Conservation (phyloP, 2,329 filamentous ascomycete genomes). For the Fragosphaeria purpurea region DNA sequence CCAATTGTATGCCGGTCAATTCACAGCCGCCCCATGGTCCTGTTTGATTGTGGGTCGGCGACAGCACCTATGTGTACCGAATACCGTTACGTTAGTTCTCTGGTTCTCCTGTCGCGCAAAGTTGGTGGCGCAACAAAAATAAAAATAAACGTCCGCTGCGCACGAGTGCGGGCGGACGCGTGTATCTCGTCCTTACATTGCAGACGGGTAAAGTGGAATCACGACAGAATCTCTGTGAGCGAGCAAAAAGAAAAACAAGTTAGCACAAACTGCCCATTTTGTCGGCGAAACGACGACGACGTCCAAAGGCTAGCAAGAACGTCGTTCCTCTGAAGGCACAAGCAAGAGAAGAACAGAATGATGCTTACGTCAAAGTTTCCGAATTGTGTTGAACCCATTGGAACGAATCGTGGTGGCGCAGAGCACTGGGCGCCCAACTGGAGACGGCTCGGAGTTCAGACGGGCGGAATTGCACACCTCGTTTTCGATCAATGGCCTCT, state of each 20-base stretch:
- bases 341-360: constrained; percentile 2
- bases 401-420: constrained; percentile 13
- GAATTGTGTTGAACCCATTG: constrained; percentile 52
- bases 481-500: too few species aligned
- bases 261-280: not conserved
- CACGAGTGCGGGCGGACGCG: too few species aligned
- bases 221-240: constrained; percentile 64
- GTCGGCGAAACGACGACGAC: too few species aligned
- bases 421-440: not conserved
- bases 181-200: constrained; percentile 50
- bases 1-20: constrained; percentile 64
- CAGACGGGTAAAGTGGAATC: constrained; percentile 76
- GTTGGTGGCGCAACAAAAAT: too few species aligned
- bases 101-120: too few species aligned
- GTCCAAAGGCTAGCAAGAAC: too few species aligned
- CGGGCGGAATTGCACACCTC: too few species aligned
- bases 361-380: constrained; percentile 48
- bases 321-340: not conserved
- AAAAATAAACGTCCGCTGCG: too few species aligned
- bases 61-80: constrained; percentile 47
- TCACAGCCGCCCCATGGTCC: constrained; percentile 60
- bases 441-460: not conserved
- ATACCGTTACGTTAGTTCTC: too few species aligned
- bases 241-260: not conserved
- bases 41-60: constrained; percentile 46